phyloP scores from a whole-genome alignment of 257 asterid species.

The Rauvolfia tetraphylla region DNA sequence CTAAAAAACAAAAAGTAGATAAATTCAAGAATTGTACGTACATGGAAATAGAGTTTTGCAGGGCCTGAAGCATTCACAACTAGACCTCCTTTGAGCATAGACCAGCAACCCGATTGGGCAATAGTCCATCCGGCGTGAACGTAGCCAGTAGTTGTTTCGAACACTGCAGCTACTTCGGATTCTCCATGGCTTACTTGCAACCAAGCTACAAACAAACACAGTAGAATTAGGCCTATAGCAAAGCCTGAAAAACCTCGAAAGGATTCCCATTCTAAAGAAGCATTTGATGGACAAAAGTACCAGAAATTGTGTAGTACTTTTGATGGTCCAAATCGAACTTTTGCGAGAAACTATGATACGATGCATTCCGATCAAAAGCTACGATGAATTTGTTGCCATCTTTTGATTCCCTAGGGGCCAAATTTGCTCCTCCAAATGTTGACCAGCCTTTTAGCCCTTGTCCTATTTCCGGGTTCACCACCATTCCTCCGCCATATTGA shows the following conservation, averaged over 20 bases:
- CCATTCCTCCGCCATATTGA: conserved; percentile 14
- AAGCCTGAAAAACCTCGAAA: too few species aligned
- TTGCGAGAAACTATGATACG: background rate
- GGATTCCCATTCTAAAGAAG: background rate
- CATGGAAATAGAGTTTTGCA: conserved; percentile 35
- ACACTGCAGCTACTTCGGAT: conserved; percentile 25
- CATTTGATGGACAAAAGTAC: background rate
- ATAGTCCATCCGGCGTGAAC: conserved; percentile 27
- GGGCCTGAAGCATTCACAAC: conserved; percentile 28
- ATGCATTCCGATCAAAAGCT: conserved; percentile 7
- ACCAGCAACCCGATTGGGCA: conserved; percentile 45
- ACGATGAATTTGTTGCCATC: conserved; percentile 13
- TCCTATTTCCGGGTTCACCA: conserved; percentile 16
- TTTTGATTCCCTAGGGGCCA: background rate
- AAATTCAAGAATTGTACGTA: background rate
- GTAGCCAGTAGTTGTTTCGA: conserved; percentile 15
- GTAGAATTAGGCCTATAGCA: background rate
- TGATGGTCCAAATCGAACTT: background rate
- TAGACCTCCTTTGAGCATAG: conserved; percentile 48
- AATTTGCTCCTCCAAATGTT: background rate
- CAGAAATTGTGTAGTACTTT: background rate
- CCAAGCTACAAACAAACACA: conserved; percentile 31
- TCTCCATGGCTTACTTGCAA: conserved; percentile 33
- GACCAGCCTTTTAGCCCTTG: conserved; percentile 16
- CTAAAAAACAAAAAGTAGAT: too few species aligned